Percentiles rank a stretch among this genome's conserved stretches.
Evolutionary conservation across 129 eudicot genomes (phyloP).

Genomic region (Daucus carota): DH1_v3.0 NC_030387.2:39423001-39423500

Average conservation of each 20-base stretch:
- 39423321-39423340: conserved; percentile 53
- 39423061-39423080: background rate
- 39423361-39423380: conserved; percentile 29
- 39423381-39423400: conserved; percentile 34
- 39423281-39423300: background rate
- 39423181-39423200: conserved; percentile 87
- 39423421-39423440: conserved; percentile 16
- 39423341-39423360: conserved; percentile 59
- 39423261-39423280: background rate
- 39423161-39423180: conserved; percentile 49
- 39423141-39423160: conserved; percentile 3
- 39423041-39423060: background rate
- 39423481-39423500: conserved; percentile 40
- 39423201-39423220: conserved; percentile 69
- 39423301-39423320: conserved; percentile 7
- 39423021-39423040: background rate
- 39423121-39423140: background rate
- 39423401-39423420: conserved; percentile 23
- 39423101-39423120: background rate
- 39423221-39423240: conserved; percentile 71
- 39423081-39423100: background rate
- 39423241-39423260: conserved; percentile 66
- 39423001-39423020: background rate
- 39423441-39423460: conserved; percentile 38
- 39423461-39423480: conserved; percentile 73